phyloP scores from a whole-genome alignment of 1,284 basidiomycete genomes.

The Laetiporus sulphureus region DNA sequence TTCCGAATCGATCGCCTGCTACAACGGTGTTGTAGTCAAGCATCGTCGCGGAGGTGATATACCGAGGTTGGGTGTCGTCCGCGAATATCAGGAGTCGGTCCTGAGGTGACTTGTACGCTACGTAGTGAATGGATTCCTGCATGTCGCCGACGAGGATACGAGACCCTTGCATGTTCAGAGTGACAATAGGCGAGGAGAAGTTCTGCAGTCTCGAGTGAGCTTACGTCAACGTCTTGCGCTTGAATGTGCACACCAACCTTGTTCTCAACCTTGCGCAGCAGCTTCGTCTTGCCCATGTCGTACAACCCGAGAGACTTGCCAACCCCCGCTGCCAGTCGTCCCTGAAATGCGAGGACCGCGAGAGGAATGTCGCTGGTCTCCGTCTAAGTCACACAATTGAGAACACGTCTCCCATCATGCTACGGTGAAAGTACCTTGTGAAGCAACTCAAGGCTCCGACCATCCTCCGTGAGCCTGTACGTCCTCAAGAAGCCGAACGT shows the following conservation, averaged over 20 bases:
- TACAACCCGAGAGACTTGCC: constrained; percentile 91
- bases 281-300: constrained; percentile 97
- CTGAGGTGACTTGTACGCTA: constrained; percentile 90
- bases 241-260: constrained; percentile 50
- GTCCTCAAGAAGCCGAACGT: constrained; percentile 85
- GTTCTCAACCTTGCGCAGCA: constrained; percentile 95
- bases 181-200: constrained; percentile 82
- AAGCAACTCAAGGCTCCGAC: constrained; percentile 74
- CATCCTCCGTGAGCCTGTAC: constrained; percentile 81
- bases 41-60: constrained; percentile 85
- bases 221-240: constrained; percentile 10
- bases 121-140: constrained; percentile 92
- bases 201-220: constrained; percentile 42
- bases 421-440: constrained; percentile 59
- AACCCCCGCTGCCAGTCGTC: constrained; percentile 84
- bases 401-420: neutral
- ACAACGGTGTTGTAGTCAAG: constrained; percentile 97
- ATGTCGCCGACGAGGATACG: constrained; percentile 94
- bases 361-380: constrained; percentile 94
- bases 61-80: constrained; percentile 89
- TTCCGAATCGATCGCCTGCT: constrained; percentile 96
- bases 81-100: constrained; percentile 94
- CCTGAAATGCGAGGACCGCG: constrained; percentile 88
- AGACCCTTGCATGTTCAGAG: constrained; percentile 88
- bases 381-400: constrained; percentile 46